Evolutionary conservation across 345 rosid genomes (phyloP).

Genomic region (Ceriops zippeliana): DNA sequence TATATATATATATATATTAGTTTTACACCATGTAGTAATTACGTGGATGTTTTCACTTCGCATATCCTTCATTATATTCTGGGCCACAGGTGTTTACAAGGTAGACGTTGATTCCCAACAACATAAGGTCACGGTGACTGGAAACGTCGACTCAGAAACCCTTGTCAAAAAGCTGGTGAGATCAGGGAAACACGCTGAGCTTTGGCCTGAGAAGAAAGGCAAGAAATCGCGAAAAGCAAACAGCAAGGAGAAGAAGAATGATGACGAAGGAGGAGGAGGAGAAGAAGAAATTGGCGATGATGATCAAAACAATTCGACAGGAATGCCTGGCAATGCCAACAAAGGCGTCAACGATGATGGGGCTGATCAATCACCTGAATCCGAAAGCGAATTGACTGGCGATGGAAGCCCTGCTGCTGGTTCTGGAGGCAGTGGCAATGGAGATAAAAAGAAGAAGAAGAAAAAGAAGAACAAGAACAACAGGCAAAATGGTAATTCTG

Average conservation of each 20-base stretch:
- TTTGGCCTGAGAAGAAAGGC: constrained; percentile 44
- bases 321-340: constrained; percentile 15
- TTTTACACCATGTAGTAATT: not conserved
- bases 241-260: constrained; percentile 28
- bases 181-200: constrained; percentile 59
- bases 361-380: constrained; percentile 17
- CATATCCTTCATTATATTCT: not conserved
- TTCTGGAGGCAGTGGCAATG: constrained; percentile 6
- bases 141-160: constrained; percentile 46
- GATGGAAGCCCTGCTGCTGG: not conserved
- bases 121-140: constrained; percentile 62
- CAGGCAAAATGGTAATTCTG: constrained; percentile 15
- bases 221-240: constrained; percentile 33
- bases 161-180: constrained; percentile 52
- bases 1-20: no score
- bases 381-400: constrained; percentile 7
- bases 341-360: constrained; percentile 4
- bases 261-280: constrained; percentile 20
- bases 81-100: constrained; percentile 58
- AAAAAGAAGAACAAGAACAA: constrained; percentile 48
- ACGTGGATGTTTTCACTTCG: not conserved
- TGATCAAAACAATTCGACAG: constrained; percentile 10
- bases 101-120: constrained; percentile 51
- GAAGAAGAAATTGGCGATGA: constrained; percentile 5
- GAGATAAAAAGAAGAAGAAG: constrained; percentile 33